Evolutionary conservation across 169 alveolate genomes (phyloP).

Genomic region (Eimeria necatrix): DNA sequence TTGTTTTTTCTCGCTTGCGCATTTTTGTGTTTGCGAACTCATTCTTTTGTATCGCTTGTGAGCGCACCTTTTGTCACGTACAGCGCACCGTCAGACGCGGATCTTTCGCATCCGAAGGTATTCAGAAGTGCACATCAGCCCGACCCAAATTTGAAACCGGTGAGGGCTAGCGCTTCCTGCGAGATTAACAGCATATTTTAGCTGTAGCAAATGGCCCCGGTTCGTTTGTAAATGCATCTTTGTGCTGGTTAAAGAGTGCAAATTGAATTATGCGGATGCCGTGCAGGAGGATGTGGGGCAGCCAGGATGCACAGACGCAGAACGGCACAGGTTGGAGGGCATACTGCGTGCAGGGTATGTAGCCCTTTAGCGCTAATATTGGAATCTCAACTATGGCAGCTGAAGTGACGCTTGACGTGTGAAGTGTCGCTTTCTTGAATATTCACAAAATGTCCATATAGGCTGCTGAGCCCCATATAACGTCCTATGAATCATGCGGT

Average conservation of each 20-base stretch:
- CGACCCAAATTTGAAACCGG: not conserved
- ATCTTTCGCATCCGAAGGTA: constrained; percentile 60
- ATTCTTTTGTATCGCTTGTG: not conserved
- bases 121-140: constrained; percentile 51
- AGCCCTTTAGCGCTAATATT: not conserved
- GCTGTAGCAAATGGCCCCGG: not conserved
- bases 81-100: constrained; percentile 75
- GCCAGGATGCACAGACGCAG: constrained; percentile 76
- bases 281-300: constrained; percentile 67
- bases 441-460: not conserved
- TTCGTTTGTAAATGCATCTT: not conserved
- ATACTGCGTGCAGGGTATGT: constrained; percentile 37
- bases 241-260: not conserved
- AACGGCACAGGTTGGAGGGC: constrained; percentile 12
- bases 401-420: not conserved
- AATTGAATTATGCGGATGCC: not conserved
- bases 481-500: not conserved
- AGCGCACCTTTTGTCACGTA: not conserved
- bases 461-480: not conserved
- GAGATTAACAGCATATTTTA: not conserved
- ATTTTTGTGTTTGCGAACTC: not conserved
- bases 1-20: not conserved
- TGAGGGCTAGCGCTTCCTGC: not conserved
- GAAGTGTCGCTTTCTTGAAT: not conserved
- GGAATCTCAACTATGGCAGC: not conserved